Conservation (phyloP, 2,329 filamentous ascomycete species). For the Fusarium nanum region DNA sequence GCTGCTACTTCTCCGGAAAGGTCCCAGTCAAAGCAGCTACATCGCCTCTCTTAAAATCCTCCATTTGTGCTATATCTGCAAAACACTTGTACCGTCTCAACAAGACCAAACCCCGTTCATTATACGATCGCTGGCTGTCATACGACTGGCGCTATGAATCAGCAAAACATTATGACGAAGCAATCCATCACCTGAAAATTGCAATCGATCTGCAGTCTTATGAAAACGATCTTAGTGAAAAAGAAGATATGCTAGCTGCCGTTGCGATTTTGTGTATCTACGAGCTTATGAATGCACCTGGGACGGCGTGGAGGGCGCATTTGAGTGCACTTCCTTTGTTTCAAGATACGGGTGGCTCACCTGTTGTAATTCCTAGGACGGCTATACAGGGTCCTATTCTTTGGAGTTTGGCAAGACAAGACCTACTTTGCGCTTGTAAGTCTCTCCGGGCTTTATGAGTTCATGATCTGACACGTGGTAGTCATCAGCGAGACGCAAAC, state of each 20-base stretch:
- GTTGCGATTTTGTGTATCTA: conserved; percentile 75
- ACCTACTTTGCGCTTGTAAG: conserved; percentile 40
- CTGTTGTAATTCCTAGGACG: conserved; percentile 32
- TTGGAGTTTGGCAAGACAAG: conserved; percentile 41
- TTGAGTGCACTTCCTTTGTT: conserved; percentile 73
- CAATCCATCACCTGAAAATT: conserved; percentile 29
- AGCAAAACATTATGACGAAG: conserved; percentile 40
- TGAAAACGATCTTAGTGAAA: conserved; percentile 52
- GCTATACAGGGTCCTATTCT: conserved; percentile 42
- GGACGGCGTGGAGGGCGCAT: conserved; percentile 72
- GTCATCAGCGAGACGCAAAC: conserved; percentile 45
- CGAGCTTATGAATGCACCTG: conserved; percentile 74
- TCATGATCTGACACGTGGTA: not conserved
- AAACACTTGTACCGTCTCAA: conserved; percentile 31
- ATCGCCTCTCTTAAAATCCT: conserved; percentile 28
- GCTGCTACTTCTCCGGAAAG: conserved; percentile 40
- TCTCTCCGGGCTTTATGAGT: fast-evolving
- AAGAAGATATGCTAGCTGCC: conserved; percentile 67
- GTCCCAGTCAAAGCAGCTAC: conserved; percentile 41
- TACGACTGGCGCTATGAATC: conserved; percentile 41
- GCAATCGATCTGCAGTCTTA: conserved; percentile 47
- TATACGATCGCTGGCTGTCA: not conserved
- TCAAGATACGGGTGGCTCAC: conserved; percentile 55
- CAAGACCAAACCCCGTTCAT: not conserved
- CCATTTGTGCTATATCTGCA: conserved; percentile 38